Base-by-base conservation (phyloP, 768 basidiomycete species). In the Leucosporidium yakuticum region DNA sequence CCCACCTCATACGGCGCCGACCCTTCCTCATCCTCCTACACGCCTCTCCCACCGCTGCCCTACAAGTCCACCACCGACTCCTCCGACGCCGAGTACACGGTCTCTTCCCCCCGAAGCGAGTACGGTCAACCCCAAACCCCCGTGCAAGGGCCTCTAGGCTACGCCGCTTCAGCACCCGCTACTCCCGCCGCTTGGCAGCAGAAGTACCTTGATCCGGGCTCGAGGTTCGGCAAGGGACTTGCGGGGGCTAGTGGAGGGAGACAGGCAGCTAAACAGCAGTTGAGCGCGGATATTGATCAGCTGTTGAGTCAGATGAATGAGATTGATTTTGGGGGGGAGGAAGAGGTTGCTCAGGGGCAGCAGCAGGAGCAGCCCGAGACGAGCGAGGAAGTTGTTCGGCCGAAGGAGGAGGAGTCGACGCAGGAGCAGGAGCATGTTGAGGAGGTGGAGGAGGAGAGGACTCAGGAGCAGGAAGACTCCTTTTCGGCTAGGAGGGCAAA, bases 241-340 rank as follows among this genome's bases (percentile, higher is more conserved):
- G 51, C 23, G 51, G n/a, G 51, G 9, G n/a, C 51, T 12, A 27
- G 32, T 12, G 27, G 23, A 20, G 56, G 32, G 36, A 1, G 56
- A 5, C 32, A 32, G 34, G 32, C 29, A 32, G 23, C 57, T 5
- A 44, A 62, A 31, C 65, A 58, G 2, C 60, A 67, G 20, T 21
- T 71, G 29, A 65, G 60, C 57, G 66, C 66, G 9, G 70, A 71
- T 48, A 67, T 71, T 34, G 70, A 71, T 47, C 50, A 57, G 25
- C 67, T 71, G 8, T 53, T 71, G 25, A 59, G 60, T 14, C 70
- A 71, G 60, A 68, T 71, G 66, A 59, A 65, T 51, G 66, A 68
- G 19, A 62, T 71, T 36, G 69, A 71, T 49, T 71, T 71, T 48
- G 65, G 63, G 1, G 44, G 57, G 12, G 65, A 36, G n/a, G 58